Evolutionary conservation across 441 rosid species (phyloP), one percentile per base, ranked within the genome.

Genomic region (Corymbia citriodora): DNA sequence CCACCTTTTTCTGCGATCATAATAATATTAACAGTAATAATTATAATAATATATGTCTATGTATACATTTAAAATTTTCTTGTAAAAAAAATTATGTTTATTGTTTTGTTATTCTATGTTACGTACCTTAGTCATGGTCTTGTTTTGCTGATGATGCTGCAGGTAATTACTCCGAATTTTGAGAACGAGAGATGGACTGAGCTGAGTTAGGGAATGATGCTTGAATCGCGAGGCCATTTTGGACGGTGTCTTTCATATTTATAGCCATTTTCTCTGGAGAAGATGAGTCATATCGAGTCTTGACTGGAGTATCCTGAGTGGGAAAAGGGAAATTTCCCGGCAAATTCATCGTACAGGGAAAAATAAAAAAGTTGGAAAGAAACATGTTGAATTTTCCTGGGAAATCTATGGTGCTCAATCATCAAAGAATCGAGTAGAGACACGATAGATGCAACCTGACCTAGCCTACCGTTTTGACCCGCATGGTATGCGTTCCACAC

Each of bases 1-100:
- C 92, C 11, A 92, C 29, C 93, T 92, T 94, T 94, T 94, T 92
- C 94, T 94, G 93, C 40, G 88, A 61, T 27, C n/a, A 63, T 63
- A 63, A 1, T 63, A 0, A 63, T 29, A 63, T 63, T 63, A 10
- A 10, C 17, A 55, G 2, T 55, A 16, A 17, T 18, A 55, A 55
- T 55, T 16, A 55, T 23, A 10, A 57, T 23, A 25, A 59, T 25
- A 25, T 23, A 23, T 27, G 68, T 61, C 31, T 61, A 27, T 2
- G 6, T 6, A 27, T 27, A 27, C 68, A 61, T 27, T 5, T 31
- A 27, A 27, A 61, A 25, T 25, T 59, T 1, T 61, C 17, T 25
- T 12, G n/a, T 27, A 27, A 27, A 61, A 61, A 61, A 27, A 61
- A 27, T 0, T 61, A 61, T 27, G 0, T 40, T 40, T 40, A 40